Evolutionary conservation across 169 alveolate genomes (phyloP).

Genomic region (Besnoitia besnoiti): DNA sequence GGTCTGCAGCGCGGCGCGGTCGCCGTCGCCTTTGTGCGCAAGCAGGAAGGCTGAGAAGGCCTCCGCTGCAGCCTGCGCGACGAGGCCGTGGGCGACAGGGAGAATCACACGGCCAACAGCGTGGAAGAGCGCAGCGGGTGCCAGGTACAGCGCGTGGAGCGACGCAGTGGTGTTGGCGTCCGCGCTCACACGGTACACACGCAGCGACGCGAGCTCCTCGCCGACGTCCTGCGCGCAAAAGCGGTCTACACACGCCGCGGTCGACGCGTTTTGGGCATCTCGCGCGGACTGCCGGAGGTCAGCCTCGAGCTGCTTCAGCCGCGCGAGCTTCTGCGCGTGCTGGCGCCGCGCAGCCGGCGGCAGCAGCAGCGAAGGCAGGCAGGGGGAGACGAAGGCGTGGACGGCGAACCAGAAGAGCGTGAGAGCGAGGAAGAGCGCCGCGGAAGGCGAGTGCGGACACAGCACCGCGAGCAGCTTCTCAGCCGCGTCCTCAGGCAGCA

Average conservation of each 20-base stretch:
- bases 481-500: not conserved
- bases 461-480: not conserved
- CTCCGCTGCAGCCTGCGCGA: not conserved
- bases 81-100: not conserved
- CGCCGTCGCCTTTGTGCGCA: not conserved
- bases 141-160: constrained; percentile 23
- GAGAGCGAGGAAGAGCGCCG: not conserved
- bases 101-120: not conserved
- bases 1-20: not conserved
- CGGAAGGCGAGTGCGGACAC: not conserved
- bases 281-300: not conserved
- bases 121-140: constrained; percentile 23
- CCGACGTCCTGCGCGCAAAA: not conserved
- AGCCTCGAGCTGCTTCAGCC: not conserved
- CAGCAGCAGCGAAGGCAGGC: not conserved
- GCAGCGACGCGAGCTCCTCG: not conserved
- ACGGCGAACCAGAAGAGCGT: constrained; percentile 12
- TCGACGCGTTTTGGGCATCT: not conserved
- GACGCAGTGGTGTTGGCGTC: not conserved
- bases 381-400: not conserved
- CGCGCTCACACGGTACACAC: not conserved
- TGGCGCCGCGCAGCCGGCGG: not conserved
- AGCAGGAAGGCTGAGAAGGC: not conserved
- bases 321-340: not conserved
- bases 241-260: not conserved